Evolutionary conservation across 2,329 filamentous ascomycete species (phyloP).

Genomic region (Chaetomium strumarium): DNA sequence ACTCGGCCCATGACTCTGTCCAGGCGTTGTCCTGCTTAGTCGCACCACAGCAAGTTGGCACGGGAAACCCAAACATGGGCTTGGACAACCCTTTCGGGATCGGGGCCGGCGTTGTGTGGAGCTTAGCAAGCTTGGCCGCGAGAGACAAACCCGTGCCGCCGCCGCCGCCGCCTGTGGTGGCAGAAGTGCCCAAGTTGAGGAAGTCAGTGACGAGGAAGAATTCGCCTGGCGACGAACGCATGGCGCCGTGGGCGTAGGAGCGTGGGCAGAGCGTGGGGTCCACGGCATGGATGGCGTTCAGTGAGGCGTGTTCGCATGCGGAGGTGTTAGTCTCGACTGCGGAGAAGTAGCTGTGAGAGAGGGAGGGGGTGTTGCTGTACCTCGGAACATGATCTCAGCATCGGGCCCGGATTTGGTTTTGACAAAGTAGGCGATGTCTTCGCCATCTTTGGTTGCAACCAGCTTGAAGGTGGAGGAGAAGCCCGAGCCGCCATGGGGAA

Average conservation of each 20-base stretch:
- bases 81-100: conserved; percentile 50
- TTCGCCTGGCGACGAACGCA: conserved; percentile 44
- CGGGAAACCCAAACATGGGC: conserved; percentile 76
- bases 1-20: conserved; percentile 70
- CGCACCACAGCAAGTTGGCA: conserved; percentile 78
- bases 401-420: conserved; percentile 59
- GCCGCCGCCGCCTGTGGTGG: no score
- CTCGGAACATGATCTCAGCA: conserved; percentile 61
- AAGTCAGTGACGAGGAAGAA: conserved; percentile 72
- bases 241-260: conserved; percentile 65
- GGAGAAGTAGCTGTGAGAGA: background rate
- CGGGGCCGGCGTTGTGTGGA: conserved; percentile 73
- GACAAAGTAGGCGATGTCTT: conserved; percentile 54
- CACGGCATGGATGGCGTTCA: conserved; percentile 69
- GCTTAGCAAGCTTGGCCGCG: conserved; percentile 67
- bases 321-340: background rate
- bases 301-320: conserved; percentile 70
- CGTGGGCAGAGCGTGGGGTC: conserved; percentile 72
- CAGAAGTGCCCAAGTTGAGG: conserved; percentile 53
- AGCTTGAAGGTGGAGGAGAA: conserved; percentile 57
- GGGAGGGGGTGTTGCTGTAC: background rate
- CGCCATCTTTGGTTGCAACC: conserved; percentile 20
- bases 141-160: conserved; percentile 51
- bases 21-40: conserved; percentile 76
- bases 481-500: conserved; percentile 59